Percentiles rank a stretch among this genome's conserved stretches.
These are phyloP conservation scores for Teratosphaeria destructans DNA, from an alignment of 2,329 filamentous ascomycete species.

Conservation along the genomic window DNA sequence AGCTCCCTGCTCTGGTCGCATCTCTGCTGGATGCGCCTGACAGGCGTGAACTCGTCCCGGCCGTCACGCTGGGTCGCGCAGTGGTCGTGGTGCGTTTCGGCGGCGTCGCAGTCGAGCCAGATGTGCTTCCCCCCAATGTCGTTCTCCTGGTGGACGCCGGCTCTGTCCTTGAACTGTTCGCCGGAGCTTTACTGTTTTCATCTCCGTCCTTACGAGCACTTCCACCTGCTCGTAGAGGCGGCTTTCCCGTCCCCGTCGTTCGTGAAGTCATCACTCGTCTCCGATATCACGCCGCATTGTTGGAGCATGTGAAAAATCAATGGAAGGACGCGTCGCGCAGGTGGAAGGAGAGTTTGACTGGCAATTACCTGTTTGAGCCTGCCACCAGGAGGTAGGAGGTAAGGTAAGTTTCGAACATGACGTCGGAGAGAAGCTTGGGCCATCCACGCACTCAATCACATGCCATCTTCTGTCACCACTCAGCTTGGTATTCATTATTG, in stretches of 20 bases:
- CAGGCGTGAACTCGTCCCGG: conserved; percentile 1
- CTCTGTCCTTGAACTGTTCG: conserved; percentile 4
- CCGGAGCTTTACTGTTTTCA: conserved; percentile 10
- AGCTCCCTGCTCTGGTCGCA: not conserved
- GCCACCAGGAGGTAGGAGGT: not conserved
- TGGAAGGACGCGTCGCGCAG: not conserved
- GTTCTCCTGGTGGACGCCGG: conserved; percentile 2
- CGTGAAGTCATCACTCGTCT: not conserved
- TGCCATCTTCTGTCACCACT: not conserved
- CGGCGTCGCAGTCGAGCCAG: not conserved
- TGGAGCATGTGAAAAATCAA: not conserved
- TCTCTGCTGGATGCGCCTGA: not conserved
- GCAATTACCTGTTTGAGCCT: not conserved
- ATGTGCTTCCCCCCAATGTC: conserved; percentile 2
- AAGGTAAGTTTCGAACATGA: not conserved
- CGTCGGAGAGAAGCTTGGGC: not conserved
- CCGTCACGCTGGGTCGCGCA: conserved; percentile 1
- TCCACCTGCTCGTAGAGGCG: not conserved
- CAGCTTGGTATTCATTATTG: no score
- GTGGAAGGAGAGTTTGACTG: not conserved
- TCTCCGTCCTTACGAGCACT: not conserved
- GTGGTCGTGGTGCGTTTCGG: conserved; percentile 4
- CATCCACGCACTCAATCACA: not conserved
- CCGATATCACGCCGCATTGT: not conserved
- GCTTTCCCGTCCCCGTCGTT: not conserved